Evolutionary conservation across 2,329 filamentous ascomycete genomes (phyloP).

Genomic region (Nemania diffusa): DNA sequence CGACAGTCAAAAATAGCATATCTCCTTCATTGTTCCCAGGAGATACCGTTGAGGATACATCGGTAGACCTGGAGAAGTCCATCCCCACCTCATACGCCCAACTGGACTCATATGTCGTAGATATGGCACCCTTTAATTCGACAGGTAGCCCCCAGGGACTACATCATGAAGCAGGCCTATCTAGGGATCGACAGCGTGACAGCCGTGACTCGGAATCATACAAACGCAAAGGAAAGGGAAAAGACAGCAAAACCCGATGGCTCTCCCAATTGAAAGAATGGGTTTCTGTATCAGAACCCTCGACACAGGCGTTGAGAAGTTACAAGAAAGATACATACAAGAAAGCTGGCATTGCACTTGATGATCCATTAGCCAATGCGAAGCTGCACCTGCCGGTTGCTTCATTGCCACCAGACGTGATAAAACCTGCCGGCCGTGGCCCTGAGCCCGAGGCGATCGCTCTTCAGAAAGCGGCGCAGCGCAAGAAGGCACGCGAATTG

Average conservation of each 20-base stretch:
- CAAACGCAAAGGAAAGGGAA: slow-evolving; percentile 46
- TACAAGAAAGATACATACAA: slow-evolving; percentile 57
- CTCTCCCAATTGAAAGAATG: slow-evolving; percentile 59
- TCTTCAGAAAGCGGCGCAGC: slow-evolving; percentile 50
- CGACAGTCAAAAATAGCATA: slow-evolving; percentile 1
- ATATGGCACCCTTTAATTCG: slow-evolving; percentile 27
- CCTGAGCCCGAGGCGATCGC: slow-evolving; percentile 59
- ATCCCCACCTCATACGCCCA: slow-evolving; percentile 19
- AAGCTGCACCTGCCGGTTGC: slow-evolving; percentile 60
- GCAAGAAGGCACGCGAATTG: slow-evolving; percentile 47
- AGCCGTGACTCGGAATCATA: slow-evolving; percentile 29
- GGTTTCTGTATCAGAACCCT: slow-evolving; percentile 62
- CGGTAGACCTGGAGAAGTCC: slow-evolving; percentile 7
- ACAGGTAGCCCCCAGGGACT: slow-evolving; percentile 22
- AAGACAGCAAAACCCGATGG: slow-evolving; percentile 52
- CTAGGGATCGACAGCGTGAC: slow-evolving; percentile 17
- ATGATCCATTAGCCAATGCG: slow-evolving; percentile 56
- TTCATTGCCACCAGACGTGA: slow-evolving; percentile 57
- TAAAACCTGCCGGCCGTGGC: slow-evolving; percentile 56
- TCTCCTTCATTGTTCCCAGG: slow-evolving; percentile 20
- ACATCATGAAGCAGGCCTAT: slow-evolving; percentile 1
- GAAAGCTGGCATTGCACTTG: slow-evolving; percentile 56
- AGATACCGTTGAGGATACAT: slow-evolving; percentile 21
- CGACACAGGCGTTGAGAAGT: slow-evolving; percentile 59
- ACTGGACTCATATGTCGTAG: slow-evolving; percentile 18